phyloP scores from a whole-genome alignment of 345 rosid species.

The Excoecaria cochinchinensis region DNA sequence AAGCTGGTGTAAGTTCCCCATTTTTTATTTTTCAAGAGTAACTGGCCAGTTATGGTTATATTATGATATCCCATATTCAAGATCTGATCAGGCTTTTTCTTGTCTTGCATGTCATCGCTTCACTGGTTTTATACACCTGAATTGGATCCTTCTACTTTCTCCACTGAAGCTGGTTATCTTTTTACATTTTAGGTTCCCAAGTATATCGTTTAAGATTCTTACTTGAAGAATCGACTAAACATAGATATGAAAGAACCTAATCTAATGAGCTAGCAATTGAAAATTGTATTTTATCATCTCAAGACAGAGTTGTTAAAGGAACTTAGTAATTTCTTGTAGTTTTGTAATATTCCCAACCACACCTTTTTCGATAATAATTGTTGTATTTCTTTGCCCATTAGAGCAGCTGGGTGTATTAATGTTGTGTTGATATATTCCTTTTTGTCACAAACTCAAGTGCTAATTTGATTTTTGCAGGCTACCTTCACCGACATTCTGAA shows the following conservation, averaged over 20 bases:
- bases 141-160: neutral
- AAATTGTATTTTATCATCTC: neutral
- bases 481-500: slow-evolving; percentile 89
- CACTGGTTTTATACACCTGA: neutral
- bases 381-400: neutral
- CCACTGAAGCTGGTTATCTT: neutral
- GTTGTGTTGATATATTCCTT: neutral
- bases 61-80: neutral
- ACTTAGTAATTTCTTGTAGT: no score
- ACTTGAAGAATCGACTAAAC: neutral
- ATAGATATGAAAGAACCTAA: neutral
- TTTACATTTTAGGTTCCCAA: neutral
- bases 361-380: neutral
- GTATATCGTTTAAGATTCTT: neutral
- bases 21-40: no score
- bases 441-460: neutral
- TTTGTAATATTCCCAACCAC: neutral
- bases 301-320: neutral
- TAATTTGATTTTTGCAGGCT: slow-evolving; percentile 61
- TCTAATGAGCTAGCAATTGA: neutral
- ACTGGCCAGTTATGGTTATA: neutral
- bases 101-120: neutral
- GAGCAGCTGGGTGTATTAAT: neutral
- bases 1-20: neutral
- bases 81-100: neutral